Base-by-base conservation (phyloP, 371 early-diverging fungal species). In the Paramicrosporidium saccamoebae region DNA sequence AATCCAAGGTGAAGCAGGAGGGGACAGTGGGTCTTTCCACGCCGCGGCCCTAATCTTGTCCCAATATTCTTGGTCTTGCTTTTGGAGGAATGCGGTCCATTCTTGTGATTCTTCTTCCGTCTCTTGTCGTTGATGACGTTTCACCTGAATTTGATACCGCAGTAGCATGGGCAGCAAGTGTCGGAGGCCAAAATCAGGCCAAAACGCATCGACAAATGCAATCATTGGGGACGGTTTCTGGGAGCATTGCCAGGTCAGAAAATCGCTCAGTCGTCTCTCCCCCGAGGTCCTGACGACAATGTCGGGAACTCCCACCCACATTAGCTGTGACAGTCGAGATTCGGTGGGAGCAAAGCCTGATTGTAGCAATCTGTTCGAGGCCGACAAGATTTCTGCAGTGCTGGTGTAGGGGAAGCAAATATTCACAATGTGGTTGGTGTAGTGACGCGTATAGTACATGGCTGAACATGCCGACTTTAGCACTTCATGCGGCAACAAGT, bases 281-380 rank as follows among this genome's bases (percentile, higher is more conserved):
- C 95, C 94, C 5, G 82, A 75, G 2, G 98, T 95, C 25, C 98
- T 57, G 14, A 98, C 58, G 22, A 95, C 39, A n/a, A 98, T 50
- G 37, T 98, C 96, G 25, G 86, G 38, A 1, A 27, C 44, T 1
- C 22, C 14, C 18, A n/a, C 18, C 18, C n/a, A 7, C 18, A n/a
- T 7, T 7, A 7, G 18, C 18, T 18, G 18, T 7, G 7, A 7
- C 7, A 18, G 7, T 18, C 18, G n/a, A 7, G 7, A 7, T 18
- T n/a, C 7, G n/a, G n/a, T 18, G 7, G 18, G 7, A n/a, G 7
- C n/a, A 7, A 18, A 18, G 7, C 7, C n/a, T n/a, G 7, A 7
- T n/a, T n/a, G n/a, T n/a, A 7, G 18, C n/a, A 18, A 18, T 18
- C n/a, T 18, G 7, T 18, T 7, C 18, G 7, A n/a, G 18, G 18